Percentiles rank a stretch among this genome's conserved stretches.
These are phyloP conservation scores for Ramichloridium luteum DNA, from an alignment of 2,329 filamentous ascomycete species.

Conservation along the genomic window DNA sequence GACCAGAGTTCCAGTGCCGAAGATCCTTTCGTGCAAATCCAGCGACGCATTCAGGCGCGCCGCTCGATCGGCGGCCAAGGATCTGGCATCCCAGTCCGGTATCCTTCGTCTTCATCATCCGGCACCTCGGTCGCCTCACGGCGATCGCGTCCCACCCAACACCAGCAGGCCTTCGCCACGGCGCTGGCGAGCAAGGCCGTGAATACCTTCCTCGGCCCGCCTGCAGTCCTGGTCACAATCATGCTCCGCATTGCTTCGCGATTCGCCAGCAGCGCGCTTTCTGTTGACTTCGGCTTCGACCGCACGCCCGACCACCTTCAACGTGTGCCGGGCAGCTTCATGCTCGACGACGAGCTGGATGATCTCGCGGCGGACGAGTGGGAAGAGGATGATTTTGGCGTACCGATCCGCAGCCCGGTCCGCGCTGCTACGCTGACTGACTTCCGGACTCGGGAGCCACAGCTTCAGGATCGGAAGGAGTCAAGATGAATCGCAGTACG, in stretches of 20 bases:
- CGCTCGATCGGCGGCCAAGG: constrained; percentile 21
- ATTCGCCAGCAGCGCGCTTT: constrained; percentile 44
- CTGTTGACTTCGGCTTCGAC: constrained; percentile 3
- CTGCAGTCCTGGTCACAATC: constrained; percentile 61
- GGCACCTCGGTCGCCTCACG: constrained; percentile 10
- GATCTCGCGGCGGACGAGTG: constrained; percentile 25
- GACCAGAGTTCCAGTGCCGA: too few relatives aligned
- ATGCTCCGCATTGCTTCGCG: constrained; percentile 72
- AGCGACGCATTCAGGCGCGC: constrained; percentile 24
- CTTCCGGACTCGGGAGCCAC: too few relatives aligned
- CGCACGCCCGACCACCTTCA: constrained; percentile 15
- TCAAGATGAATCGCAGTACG: too few relatives aligned
- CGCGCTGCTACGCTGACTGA: constrained; percentile 14
- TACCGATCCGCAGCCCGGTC: constrained; percentile 29
- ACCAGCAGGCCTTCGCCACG: constrained; percentile 14
- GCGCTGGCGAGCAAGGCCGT: constrained; percentile 64
- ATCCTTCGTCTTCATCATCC: constrained; percentile 22
- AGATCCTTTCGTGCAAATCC: constrained; percentile 23
- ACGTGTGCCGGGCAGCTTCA: constrained; percentile 50
- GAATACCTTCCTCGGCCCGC: constrained; percentile 67
- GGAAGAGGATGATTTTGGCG: constrained; percentile 48
- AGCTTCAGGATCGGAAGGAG: too few relatives aligned
- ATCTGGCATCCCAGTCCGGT: constrained; percentile 23
- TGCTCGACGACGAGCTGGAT: constrained; percentile 29
- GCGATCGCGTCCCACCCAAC: constrained; percentile 4